These are phyloP conservation scores for Penicillium fuscoglaucum DNA, from an alignment of 2,329 filamentous ascomycete species.

Conservation along the genomic window DNA sequence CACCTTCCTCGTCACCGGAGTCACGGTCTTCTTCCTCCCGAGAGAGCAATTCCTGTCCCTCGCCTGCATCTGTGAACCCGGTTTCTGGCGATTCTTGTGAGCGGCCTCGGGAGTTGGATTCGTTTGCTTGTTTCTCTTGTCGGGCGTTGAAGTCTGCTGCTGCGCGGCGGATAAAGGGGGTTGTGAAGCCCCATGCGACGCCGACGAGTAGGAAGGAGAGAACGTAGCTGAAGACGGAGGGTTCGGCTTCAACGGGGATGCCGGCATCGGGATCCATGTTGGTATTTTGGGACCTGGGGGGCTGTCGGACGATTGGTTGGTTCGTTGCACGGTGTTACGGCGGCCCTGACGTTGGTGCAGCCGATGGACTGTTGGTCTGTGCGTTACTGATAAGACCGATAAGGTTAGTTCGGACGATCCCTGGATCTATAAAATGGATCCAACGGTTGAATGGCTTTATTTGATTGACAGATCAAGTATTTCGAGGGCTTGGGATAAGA, in stretches of 20 bases:
- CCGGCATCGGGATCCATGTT: constrained; percentile 37
- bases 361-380: not conserved
- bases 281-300: not conserved
- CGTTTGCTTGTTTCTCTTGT: constrained; percentile 31
- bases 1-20: constrained; percentile 2
- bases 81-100: not conserved
- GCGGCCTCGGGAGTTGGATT: not conserved
- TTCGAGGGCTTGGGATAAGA: too few species aligned
- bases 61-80: not conserved
- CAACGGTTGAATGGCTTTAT: not conserved
- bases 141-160: constrained; percentile 72
- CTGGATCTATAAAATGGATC: not conserved
- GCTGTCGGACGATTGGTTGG: not conserved
- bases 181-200: constrained; percentile 89
- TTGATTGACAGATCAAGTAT: not conserved
- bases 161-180: constrained; percentile 85
- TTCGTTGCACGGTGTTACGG: not conserved
- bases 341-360: not conserved
- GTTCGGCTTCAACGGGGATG: constrained; percentile 25
- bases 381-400: not conserved
- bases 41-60: constrained; percentile 21
- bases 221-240: constrained; percentile 71
- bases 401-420: not conserved
- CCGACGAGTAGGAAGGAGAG: constrained; percentile 88
- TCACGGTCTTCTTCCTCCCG: constrained; percentile 5